Evolutionary conservation across 345 rosid species (phyloP), one percentile per base, ranked within the genome.

Genomic region (Diplotaxis tenuifolia): DNA sequence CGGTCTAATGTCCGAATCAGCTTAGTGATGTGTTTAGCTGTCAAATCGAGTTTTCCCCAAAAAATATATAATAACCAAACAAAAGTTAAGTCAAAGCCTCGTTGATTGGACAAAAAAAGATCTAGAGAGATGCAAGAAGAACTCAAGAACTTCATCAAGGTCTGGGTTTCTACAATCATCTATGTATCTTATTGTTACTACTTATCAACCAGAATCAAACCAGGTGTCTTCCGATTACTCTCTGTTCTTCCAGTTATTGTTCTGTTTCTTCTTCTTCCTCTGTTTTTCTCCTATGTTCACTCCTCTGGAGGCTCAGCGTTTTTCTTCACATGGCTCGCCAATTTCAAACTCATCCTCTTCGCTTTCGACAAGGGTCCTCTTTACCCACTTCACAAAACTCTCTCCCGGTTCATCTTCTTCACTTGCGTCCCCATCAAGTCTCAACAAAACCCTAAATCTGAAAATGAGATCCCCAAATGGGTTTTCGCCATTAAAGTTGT

Each of bases 341-440:
- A 72, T 23, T 85, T 84, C 73, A 85, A 80, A 67, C 86, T 87
- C 67, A 62, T 84, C 0, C 85, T 81, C 65, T 84, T 87, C 20
- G 75, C 78, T 23, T 81, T 83, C 25, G 75, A 71, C 38, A 66
- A 68, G 72, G 82, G 77, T 6, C 86, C 88, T 16, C 78, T 82
- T 18, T 74, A 71, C 1, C 65, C 74, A 49, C 53, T 23, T 18
- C 52, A 72, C 7, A 27, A 47, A 45, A 56, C 31, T 9, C 62
- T 42, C 21, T 66, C 82, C 3, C 75, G 56, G 4, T 86, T 86
- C 68, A 69, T 86, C 2, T 31, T 22, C 73, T 40, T 75, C 49
- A 76, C 85, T 72, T 73, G 68, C 68, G 70, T 86, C 40, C 85
- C 88, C 1, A 75, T 84, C 59, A 81, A 75, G 72, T 70, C 78